Percentiles rank a stretch among this genome's conserved stretches.
Conservation (phyloP, 129 eudicot species). For the Artemisia annua region DNA sequence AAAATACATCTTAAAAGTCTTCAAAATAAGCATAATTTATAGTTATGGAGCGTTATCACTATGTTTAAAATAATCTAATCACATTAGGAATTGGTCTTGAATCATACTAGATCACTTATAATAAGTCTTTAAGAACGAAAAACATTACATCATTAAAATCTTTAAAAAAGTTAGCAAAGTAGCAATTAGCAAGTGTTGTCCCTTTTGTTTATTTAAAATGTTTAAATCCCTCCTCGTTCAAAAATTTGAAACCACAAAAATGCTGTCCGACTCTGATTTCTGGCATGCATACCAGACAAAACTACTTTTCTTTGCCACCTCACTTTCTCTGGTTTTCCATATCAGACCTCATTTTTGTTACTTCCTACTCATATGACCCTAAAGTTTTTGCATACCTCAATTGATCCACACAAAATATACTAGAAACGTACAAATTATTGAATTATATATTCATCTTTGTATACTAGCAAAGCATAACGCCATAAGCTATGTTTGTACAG, state of each 20-base stretch:
- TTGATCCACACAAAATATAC: too few species aligned
- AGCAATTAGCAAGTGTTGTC: neutral
- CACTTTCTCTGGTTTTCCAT: constrained; percentile 25
- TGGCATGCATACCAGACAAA: constrained; percentile 48
- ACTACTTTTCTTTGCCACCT: constrained; percentile 38
- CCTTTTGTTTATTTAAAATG: neutral
- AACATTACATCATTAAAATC: neutral
- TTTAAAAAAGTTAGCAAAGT: neutral
- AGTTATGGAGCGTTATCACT: too few species aligned
- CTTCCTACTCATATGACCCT: neutral
- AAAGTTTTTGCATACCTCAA: neutral
- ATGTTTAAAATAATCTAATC: too few species aligned
- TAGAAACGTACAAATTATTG: too few species aligned
- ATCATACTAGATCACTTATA: too few species aligned
- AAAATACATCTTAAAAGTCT: too few species aligned
- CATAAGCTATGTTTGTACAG: too few species aligned
- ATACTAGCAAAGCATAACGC: too few species aligned
- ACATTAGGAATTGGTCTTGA: too few species aligned
- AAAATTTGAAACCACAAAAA: constrained; percentile 38
- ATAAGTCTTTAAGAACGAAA: neutral
- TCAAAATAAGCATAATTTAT: too few species aligned
- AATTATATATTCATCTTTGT: too few species aligned
- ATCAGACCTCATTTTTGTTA: neutral
- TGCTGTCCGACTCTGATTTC: constrained; percentile 35
- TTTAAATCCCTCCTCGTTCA: constrained; percentile 8